Evolutionary conservation across 176 grass and related monocot species (phyloP).

Genomic region (Phoenix roebelenii): DNA sequence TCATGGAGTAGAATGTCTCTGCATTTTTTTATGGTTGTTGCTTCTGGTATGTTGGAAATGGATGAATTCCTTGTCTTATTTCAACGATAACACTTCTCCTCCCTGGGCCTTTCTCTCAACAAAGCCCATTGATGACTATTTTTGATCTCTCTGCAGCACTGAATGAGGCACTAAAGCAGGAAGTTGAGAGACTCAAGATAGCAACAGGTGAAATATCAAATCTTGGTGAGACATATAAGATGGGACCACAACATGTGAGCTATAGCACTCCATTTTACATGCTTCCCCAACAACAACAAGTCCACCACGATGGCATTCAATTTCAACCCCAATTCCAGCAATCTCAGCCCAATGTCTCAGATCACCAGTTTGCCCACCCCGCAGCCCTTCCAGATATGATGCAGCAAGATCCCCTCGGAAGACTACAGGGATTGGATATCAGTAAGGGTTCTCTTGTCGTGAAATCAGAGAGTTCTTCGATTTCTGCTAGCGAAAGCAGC

Average conservation of each 20-base stretch:
- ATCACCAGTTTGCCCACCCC: constrained; percentile 41
- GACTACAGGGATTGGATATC: constrained; percentile 76
- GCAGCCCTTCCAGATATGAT: constrained; percentile 60
- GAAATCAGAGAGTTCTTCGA: constrained; percentile 77
- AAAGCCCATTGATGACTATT: neutral
- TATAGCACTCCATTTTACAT: constrained; percentile 63
- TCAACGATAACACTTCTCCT: too few species aligned
- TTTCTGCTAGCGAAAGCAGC: constrained; percentile 75
- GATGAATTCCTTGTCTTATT: too few species aligned
- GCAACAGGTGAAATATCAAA: constrained; percentile 80
- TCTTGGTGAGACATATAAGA: constrained; percentile 43
- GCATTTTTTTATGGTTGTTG: too few species aligned
- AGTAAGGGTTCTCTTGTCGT: constrained; percentile 59
- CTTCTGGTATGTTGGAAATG: too few species aligned
- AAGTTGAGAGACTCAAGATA: constrained; percentile 84
- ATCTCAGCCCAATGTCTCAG: constrained; percentile 42
- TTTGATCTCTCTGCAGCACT: constrained; percentile 46
- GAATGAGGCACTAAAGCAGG: constrained; percentile 92
- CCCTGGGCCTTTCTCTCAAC: too few species aligned
- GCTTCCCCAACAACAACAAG: constrained; percentile 41
- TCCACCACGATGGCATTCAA: constrained; percentile 39
- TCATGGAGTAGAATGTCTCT: too few species aligned
- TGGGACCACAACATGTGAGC: constrained; percentile 57
- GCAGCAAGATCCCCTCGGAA: constrained; percentile 62
- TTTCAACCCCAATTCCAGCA: constrained; percentile 45